A percentile compares a stretch with the other conserved stretches of the same genome.
Conservation (phyloP, 164 flowering plant genomes). For the grape (Vitis vinifera) region DNA sequence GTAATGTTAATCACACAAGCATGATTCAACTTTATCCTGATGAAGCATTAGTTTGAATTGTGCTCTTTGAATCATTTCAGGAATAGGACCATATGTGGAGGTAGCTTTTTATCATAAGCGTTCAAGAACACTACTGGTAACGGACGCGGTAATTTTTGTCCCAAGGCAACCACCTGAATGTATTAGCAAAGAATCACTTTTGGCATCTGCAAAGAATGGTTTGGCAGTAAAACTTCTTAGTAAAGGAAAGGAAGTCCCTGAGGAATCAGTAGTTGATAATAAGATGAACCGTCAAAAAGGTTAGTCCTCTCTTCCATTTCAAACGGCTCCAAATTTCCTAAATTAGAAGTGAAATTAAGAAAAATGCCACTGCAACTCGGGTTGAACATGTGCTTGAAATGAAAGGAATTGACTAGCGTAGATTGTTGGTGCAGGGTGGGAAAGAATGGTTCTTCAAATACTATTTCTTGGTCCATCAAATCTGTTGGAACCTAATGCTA, state of each 20-base stretch:
- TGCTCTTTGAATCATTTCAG: conserved; percentile 34
- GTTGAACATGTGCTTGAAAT: neutral
- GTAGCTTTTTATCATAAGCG: conserved; percentile 92
- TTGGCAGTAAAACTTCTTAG: conserved; percentile 90
- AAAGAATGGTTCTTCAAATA: conserved; percentile 98
- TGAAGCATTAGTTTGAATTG: conserved; percentile 4
- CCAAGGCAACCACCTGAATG: conserved; percentile 91
- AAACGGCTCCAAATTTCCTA: neutral
- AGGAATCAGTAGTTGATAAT: conserved; percentile 84
- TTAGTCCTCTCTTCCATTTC: conserved; percentile 16
- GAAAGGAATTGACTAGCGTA: neutral
- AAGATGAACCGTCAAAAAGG: conserved; percentile 80
- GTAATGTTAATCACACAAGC: conserved; percentile 33
- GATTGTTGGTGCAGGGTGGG: conserved; percentile 73
- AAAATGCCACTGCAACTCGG: neutral
- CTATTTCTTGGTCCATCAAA: conserved; percentile 95
- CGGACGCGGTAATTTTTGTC: conserved; percentile 96
- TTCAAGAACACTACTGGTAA: conserved; percentile 74
- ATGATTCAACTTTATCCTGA: neutral
- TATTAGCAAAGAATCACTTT: conserved; percentile 77
- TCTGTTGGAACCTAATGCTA: conserved; percentile 83
- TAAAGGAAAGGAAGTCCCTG: conserved; percentile 81
- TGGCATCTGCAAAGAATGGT: conserved; percentile 90
- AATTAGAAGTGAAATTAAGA: neutral
- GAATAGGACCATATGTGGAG: conserved; percentile 99